Conservation (phyloP, 2,329 filamentous ascomycete genomes). For the Trichophyton schoenleinii region DNA sequence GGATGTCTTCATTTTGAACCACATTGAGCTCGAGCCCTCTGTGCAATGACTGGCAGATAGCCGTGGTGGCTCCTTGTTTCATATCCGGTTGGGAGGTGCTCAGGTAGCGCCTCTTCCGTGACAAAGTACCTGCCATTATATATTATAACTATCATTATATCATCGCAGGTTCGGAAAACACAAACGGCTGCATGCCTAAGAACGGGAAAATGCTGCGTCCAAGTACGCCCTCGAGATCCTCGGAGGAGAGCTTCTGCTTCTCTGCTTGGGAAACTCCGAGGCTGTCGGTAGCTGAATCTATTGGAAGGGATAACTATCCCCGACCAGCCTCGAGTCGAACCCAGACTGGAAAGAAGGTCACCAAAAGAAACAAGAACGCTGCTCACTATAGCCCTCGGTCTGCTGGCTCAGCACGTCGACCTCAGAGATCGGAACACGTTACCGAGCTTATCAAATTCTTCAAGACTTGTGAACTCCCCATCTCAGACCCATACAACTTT, state of each 20-base stretch:
- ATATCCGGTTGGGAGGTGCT: not conserved
- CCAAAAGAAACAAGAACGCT: constrained; percentile 3
- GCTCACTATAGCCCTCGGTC: constrained; percentile 18
- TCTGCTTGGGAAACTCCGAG: constrained; percentile 6
- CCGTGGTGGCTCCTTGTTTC: not conserved
- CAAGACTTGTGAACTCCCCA: constrained; percentile 20
- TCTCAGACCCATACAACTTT: constrained; percentile 4
- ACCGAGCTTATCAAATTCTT: constrained; percentile 28
- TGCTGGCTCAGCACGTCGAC: constrained; percentile 22
- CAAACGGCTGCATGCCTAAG: not conserved
- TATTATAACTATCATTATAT: not conserved
- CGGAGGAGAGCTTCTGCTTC: constrained; percentile 6
- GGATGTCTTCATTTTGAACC: not conserved
- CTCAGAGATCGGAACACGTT: constrained; percentile 22
- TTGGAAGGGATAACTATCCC: not conserved
- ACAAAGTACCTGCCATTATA: not conserved
- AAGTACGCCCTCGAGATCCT: constrained; percentile 2
- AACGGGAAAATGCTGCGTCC: not conserved
- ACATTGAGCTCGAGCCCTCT: not conserved
- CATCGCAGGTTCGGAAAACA: not conserved
- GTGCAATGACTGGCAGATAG: not conserved
- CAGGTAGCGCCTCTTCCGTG: not conserved
- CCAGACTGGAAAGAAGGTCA: not conserved
- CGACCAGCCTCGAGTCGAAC: not conserved
- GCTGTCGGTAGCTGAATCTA: not conserved